Conservation (phyloP, 176 grass and related monocot species). For the Sorghum bicolor region Sorghum_bicolor_NCBIv3 NC_012872.2:63405001-63405500, state of each 20-base stretch:
- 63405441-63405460: not conserved
- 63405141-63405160: not conserved
- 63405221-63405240: constrained; percentile 15
- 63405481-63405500: not conserved
- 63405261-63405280: not conserved
- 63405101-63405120: not conserved
- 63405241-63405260: not conserved
- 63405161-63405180: not conserved
- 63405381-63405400: not conserved
- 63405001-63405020: constrained; percentile 17
- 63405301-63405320: not conserved
- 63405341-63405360: not conserved
- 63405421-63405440: not conserved
- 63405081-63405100: not conserved
- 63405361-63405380: not conserved
- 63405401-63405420: not conserved
- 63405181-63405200: not conserved
- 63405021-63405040: constrained; percentile 71
- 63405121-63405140: not conserved
- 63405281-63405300: not conserved
- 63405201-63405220: constrained; percentile 17
- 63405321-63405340: not conserved
- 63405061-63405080: constrained; percentile 64
- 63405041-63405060: constrained; percentile 55
- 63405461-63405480: not conserved